Conservation (phyloP, 768 basidiomycete genomes). For the Boletus rubropictus region DNA sequence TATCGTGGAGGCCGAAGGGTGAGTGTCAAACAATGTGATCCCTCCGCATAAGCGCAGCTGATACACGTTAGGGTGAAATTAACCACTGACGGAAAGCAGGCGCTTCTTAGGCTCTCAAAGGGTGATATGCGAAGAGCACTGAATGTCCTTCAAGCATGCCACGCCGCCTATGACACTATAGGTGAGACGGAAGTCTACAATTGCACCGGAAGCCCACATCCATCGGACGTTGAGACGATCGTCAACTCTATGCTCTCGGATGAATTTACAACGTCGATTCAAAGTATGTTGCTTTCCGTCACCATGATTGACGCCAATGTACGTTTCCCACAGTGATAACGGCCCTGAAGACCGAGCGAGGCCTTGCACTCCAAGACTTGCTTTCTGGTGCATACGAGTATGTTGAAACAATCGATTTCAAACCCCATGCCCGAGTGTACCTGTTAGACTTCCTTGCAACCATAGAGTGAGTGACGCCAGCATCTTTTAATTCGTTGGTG, state of each 20-base stretch:
- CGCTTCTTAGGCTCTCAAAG: constrained; percentile 87
- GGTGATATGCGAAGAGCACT: constrained; percentile 98
- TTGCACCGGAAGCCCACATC: constrained; percentile 96
- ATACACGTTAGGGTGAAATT: constrained; percentile 64
- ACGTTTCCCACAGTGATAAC: constrained; percentile 67
- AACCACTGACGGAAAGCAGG: constrained; percentile 79
- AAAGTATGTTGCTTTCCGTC: constrained; percentile 43
- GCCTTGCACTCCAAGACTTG: constrained; percentile 91
- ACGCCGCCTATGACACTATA: constrained; percentile 87
- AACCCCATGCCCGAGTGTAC: constrained; percentile 82
- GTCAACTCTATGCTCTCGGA: constrained; percentile 95
- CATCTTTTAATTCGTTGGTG: neutral
- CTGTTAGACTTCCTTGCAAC: constrained; percentile 90
- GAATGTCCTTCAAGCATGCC: constrained; percentile 95
- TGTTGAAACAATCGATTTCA: constrained; percentile 78
- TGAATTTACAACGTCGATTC: constrained; percentile 89
- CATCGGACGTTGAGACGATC: constrained; percentile 87
- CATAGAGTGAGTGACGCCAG: constrained; percentile 66
- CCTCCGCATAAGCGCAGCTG: neutral
- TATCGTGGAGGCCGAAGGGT: constrained; percentile 86
- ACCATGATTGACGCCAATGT: neutral
- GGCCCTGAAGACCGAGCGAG: constrained; percentile 82
- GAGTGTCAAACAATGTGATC: constrained; percentile 17
- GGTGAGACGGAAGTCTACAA: constrained; percentile 92
- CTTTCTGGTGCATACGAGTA: constrained; percentile 90